Conservation (phyloP, 768 basidiomycete species). For the Dioszegia aurantiaca region DNA sequence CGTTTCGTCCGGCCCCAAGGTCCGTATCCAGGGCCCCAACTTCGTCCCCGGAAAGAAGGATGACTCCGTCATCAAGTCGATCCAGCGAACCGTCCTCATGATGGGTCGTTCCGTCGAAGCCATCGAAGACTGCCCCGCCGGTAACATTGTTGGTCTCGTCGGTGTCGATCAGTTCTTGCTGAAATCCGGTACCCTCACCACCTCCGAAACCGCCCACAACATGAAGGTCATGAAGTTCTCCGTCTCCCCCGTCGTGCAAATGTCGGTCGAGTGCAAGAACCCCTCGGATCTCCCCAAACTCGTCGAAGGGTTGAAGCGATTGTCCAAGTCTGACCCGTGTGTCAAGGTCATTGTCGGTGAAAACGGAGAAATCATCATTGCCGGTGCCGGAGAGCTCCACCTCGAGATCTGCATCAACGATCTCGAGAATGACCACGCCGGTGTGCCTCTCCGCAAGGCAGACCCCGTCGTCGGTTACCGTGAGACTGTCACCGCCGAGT, state of each 20-base stretch:
- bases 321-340: slow-evolving; percentile 99
- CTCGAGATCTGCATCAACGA: slow-evolving; percentile 99
- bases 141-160: slow-evolving; percentile 98
- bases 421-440: slow-evolving; percentile 98
- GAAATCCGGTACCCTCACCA: slow-evolving; percentile 96
- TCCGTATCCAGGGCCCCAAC: slow-evolving; percentile 99
- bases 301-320: slow-evolving; percentile 99
- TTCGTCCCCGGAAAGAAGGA: slow-evolving; percentile 98
- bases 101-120: slow-evolving; percentile 99
- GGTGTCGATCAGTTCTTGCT: slow-evolving; percentile 99
- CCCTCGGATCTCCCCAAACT: slow-evolving; percentile 98
- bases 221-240: slow-evolving; percentile 99
- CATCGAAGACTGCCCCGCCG: slow-evolving; percentile 97
- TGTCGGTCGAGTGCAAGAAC: slow-evolving; percentile 99
- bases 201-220: slow-evolving; percentile 98
- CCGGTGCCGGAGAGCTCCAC: slow-evolving; percentile 98
- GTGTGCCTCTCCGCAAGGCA: slow-evolving; percentile 97
- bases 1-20: slow-evolving; percentile 92
- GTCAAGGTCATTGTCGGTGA: slow-evolving; percentile 92
- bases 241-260: slow-evolving; percentile 97
- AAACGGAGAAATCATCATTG: slow-evolving; percentile 96
- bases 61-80: slow-evolving; percentile 93
- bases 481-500: slow-evolving; percentile 96
- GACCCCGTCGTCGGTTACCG: slow-evolving; percentile 92
- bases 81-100: slow-evolving; percentile 99